A percentile compares a stretch with the other conserved stretches of the same genome.
These are phyloP conservation scores for Kwoniella mangroviensis DNA, from an alignment of 768 basidiomycete species.

Conservation along the genomic window DNA sequence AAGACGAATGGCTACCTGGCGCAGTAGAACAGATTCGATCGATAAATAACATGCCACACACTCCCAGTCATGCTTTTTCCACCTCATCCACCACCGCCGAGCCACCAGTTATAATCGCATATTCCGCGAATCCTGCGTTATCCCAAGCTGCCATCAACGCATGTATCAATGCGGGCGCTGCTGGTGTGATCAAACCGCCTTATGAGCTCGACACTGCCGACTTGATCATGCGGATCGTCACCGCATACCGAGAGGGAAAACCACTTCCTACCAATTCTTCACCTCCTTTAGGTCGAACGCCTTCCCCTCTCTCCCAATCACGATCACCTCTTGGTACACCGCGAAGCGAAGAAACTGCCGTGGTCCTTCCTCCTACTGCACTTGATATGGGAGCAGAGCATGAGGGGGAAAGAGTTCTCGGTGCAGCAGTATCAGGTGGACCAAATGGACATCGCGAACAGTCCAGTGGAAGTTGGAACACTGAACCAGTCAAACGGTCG, in stretches of 20 bases:
- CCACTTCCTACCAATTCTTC: conserved; percentile 16
- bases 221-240: conserved; percentile 36
- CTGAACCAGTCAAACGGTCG: conserved; percentile 13
- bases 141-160: conserved; percentile 36
- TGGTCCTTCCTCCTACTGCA: conserved; percentile 46
- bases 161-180: conserved; percentile 49
- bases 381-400: conserved; percentile 44
- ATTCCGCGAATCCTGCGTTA: conserved; percentile 55
- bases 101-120: conserved; percentile 50
- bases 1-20: conserved; percentile 55
- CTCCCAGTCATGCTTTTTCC: not conserved
- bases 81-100: conserved; percentile 1
- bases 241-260: conserved; percentile 35
- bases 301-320: conserved; percentile 9
- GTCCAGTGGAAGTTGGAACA: conserved; percentile 18
- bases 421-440: conserved; percentile 19
- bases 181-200: conserved; percentile 56
- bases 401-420: conserved; percentile 45
- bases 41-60: conserved; percentile 37
- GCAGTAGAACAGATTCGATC: conserved; percentile 46
- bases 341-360: conserved; percentile 12
- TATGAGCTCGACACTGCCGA: conserved; percentile 45
- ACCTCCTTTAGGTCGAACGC: not conserved
- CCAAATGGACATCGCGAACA: conserved; percentile 14
- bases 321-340: conserved; percentile 1